Evolutionary conservation across 1,284 basidiomycete species (phyloP).

Genomic region (Inonotus hispidus): DNA sequence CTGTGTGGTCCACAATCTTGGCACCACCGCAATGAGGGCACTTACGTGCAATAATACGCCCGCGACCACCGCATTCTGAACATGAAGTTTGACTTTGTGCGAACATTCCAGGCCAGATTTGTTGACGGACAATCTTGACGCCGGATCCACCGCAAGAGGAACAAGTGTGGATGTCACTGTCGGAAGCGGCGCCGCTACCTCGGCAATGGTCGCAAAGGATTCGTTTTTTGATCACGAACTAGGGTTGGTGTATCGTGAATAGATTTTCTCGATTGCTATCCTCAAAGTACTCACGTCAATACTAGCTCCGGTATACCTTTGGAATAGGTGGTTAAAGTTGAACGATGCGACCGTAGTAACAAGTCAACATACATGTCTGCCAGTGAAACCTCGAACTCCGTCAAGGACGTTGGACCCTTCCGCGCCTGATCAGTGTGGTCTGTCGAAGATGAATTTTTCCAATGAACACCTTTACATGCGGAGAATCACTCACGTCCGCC

Average conservation of each 20-base stretch:
- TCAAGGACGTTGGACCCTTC: slow-evolving; percentile 76
- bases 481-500: slow-evolving; percentile 60
- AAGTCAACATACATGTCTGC: slow-evolving; percentile 65
- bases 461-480: no score
- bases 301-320: slow-evolving; percentile 69
- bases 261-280: neutral
- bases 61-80: slow-evolving; percentile 78
- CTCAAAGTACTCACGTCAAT: slow-evolving; percentile 59
- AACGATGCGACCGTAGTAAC: neutral
- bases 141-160: slow-evolving; percentile 79
- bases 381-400: slow-evolving; percentile 84
- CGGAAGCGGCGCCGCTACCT: slow-evolving; percentile 85
- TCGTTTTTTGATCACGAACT: slow-evolving; percentile 88
- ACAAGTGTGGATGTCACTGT: slow-evolving; percentile 81
- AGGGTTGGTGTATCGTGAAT: neutral
- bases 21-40: slow-evolving; percentile 82
- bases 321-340: slow-evolving; percentile 15
- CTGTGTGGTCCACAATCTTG: slow-evolving; percentile 80
- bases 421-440: slow-evolving; percentile 62
- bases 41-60: slow-evolving; percentile 66
- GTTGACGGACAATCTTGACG: slow-evolving; percentile 80
- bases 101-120: slow-evolving; percentile 94
- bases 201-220: slow-evolving; percentile 92
- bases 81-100: slow-evolving; percentile 74
- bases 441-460: neutral